These are phyloP conservation scores for Rhynchospora breviuscula DNA, from an alignment of 176 grass and related monocot species.

Conservation along the genomic window DNA sequence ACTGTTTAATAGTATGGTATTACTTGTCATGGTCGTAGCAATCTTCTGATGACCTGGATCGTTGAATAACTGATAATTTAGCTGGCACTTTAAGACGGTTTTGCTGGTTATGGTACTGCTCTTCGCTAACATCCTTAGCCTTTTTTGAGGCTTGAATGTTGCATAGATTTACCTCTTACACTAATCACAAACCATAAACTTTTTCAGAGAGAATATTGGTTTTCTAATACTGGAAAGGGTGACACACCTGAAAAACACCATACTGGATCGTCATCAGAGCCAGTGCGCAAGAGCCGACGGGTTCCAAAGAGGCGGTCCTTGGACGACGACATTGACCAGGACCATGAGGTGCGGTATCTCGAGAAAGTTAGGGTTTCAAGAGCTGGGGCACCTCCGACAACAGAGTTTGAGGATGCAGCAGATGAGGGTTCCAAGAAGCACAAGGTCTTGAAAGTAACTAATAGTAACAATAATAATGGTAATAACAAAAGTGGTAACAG, in stretches of 20 bases:
- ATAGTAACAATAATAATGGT: slow-evolving; percentile 20
- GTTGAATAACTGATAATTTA: background rate
- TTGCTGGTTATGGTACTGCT: background rate
- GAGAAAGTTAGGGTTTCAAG: slow-evolving; percentile 59
- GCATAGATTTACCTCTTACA: background rate
- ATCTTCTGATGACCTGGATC: background rate
- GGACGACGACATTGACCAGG: slow-evolving; percentile 53
- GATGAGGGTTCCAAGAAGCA: slow-evolving; percentile 52
- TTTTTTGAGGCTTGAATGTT: background rate
- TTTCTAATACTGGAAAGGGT: slow-evolving; percentile 24
- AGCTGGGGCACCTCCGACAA: slow-evolving; percentile 35
- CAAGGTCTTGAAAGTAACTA: slow-evolving; percentile 53
- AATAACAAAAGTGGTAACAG: slow-evolving; percentile 17
- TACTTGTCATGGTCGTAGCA: background rate
- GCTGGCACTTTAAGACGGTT: background rate
- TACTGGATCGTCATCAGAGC: slow-evolving; percentile 39
- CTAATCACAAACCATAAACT: background rate
- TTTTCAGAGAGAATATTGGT: slow-evolving; percentile 22
- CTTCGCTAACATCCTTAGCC: background rate
- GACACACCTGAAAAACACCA: slow-evolving; percentile 32
- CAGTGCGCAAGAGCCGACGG: slow-evolving; percentile 66
- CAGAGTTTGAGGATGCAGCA: slow-evolving; percentile 37
- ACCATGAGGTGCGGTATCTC: slow-evolving; percentile 51
- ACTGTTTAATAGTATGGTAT: background rate
- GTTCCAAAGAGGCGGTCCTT: slow-evolving; percentile 50